Conservation (phyloP, 140 eudicot genomes). For the Erigeron philadelphicus region DNA sequence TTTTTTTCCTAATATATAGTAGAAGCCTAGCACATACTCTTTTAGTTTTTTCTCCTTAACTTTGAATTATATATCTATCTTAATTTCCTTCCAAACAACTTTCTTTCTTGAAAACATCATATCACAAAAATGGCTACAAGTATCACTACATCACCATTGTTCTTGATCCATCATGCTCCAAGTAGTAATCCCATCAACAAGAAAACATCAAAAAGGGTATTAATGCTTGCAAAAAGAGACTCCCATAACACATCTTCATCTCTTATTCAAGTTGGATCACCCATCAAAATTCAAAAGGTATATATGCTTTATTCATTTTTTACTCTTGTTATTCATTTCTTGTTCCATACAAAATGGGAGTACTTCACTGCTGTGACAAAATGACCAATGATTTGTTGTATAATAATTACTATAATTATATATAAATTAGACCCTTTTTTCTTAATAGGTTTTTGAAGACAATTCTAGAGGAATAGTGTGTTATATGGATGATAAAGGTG, state of each 20-base stretch:
- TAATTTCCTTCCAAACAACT: background rate
- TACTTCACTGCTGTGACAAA: too few species aligned
- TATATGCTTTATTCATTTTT: background rate
- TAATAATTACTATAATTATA: background rate
- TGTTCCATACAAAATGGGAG: background rate
- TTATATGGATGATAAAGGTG: conserved; percentile 65
- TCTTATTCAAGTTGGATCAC: conserved; percentile 43
- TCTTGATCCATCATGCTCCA: conserved; percentile 20
- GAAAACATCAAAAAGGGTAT: conserved; percentile 24
- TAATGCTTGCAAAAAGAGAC: conserved; percentile 32
- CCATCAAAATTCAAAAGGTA: conserved; percentile 46
- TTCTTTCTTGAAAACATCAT: background rate
- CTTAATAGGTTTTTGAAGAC: conserved; percentile 66
- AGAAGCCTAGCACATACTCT: conserved; percentile 19
- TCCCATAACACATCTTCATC: conserved; percentile 32
- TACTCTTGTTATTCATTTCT: background rate
- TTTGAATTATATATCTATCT: background rate
- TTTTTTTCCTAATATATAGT: background rate
- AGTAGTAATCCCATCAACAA: conserved; percentile 28
- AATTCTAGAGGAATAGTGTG: conserved; percentile 63
- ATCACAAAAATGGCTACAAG: conserved; percentile 22
- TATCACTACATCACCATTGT: conserved; percentile 29
- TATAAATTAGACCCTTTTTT: background rate
- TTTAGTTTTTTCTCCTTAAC: conserved; percentile 20
- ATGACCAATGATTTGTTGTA: too few species aligned